Evolutionary conservation across 2,329 filamentous ascomycete species (phyloP).

Genomic region (Fusarium neocosmosporiellum): DNA sequence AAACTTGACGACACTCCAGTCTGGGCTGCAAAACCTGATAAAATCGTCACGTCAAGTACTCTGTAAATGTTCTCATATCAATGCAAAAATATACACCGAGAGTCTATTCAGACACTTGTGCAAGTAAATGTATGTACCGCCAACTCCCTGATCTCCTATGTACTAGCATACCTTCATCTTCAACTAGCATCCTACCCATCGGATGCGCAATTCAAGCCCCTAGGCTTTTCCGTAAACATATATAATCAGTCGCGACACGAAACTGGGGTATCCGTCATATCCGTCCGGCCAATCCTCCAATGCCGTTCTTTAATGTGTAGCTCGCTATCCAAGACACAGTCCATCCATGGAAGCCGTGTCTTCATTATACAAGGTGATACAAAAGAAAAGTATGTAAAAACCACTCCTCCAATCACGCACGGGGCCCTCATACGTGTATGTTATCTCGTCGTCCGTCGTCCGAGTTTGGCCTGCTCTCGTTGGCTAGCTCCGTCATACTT

Average conservation of each 20-base stretch:
- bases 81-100: background rate
- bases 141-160: background rate
- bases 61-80: background rate
- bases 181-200: background rate
- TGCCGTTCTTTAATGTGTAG: background rate
- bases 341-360: constrained; percentile 17
- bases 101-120: constrained; percentile 4
- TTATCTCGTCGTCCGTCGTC: constrained; percentile 45
- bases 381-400: constrained; percentile 20
- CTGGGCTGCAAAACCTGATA: background rate
- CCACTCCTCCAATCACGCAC: background rate
- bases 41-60: background rate
- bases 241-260: constrained; percentile 14
- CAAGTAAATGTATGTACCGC: background rate
- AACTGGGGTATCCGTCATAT: constrained; percentile 31
- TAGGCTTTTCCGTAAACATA: constrained; percentile 6
- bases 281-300: background rate
- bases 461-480: constrained; percentile 49
- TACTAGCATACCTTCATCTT: background rate
- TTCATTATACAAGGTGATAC: constrained; percentile 23
- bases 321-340: constrained; percentile 5
- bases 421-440: constrained; percentile 9
- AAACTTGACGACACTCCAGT: background rate
- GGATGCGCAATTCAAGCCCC: background rate
- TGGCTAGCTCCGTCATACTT: constrained; percentile 63